phyloP scores from a whole-genome alignment of 306 rosid genomes.

The Corylus americana region DNA sequence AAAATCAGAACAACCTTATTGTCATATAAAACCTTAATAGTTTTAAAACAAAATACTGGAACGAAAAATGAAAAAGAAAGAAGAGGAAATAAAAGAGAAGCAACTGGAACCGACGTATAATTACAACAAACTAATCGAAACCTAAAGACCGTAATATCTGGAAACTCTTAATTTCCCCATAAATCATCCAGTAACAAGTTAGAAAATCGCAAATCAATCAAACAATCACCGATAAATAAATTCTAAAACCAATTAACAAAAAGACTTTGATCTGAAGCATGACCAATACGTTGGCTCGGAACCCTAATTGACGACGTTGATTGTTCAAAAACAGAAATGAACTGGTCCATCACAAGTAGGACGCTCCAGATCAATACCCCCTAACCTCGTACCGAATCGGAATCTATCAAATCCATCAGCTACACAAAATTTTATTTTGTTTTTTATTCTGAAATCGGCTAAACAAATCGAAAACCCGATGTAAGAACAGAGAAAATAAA shows the following conservation, averaged over 20 bases:
- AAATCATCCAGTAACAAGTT: background rate
- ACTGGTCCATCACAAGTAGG: background rate
- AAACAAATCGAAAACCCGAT: background rate
- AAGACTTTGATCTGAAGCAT: conserved; percentile 16
- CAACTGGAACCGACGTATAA: too few species aligned
- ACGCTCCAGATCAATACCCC: conserved; percentile 35
- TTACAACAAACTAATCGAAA: background rate
- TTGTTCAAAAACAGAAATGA: conserved; percentile 5
- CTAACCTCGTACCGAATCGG: conserved; percentile 11
- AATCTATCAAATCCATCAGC: conserved; percentile 24
- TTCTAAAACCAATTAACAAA: background rate
- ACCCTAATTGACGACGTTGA: conserved; percentile 21
- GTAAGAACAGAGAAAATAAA: background rate
- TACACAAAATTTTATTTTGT: background rate
- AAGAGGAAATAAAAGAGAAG: too few species aligned
- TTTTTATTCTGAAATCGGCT: background rate
- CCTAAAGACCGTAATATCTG: background rate
- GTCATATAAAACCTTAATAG: background rate
- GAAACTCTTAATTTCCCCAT: background rate
- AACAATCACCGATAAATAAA: background rate
- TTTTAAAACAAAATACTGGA: too few species aligned
- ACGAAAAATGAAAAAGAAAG: too few species aligned
- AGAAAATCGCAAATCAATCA: background rate
- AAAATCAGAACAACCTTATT: background rate
- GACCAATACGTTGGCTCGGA: background rate